phyloP scores from a whole-genome alignment of 2,329 filamentous ascomycete species.

The Monilinia laxa region DNA sequence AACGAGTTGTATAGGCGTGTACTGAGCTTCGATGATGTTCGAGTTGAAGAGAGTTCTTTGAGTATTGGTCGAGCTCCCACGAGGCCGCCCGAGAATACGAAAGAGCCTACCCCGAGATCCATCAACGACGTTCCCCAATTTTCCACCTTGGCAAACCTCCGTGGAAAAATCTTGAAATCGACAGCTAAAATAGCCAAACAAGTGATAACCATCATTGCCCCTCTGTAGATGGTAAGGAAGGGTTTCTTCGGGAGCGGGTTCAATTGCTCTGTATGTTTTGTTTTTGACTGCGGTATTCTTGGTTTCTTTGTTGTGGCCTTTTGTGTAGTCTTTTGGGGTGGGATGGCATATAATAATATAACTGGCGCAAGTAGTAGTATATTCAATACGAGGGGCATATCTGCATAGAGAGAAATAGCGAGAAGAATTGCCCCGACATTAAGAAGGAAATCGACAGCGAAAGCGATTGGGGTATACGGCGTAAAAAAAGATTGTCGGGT shows the following conservation, averaged over 20 bases:
- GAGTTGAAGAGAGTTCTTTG: conserved; percentile 61
- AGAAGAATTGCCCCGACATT: conserved; percentile 81
- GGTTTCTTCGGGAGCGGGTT: conserved; percentile 75
- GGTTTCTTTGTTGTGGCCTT: conserved; percentile 48
- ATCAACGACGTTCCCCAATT: conserved; percentile 99
- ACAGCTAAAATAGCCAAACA: conserved; percentile 93
- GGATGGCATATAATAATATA: conserved; percentile 55
- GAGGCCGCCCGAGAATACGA: conserved; percentile 90
- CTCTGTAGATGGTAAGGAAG: conserved; percentile 89
- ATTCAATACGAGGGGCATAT: conserved; percentile 70
- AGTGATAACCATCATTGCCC: conserved; percentile 86
- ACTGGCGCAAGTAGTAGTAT: conserved; percentile 72
- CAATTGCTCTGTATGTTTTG: conserved; percentile 41
- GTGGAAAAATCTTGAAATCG: conserved; percentile 89
- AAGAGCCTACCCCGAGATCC: conserved; percentile 96
- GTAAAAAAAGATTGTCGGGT: conserved; percentile 81
- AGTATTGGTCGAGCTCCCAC: conserved; percentile 83
- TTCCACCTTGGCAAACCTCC: conserved; percentile 95
- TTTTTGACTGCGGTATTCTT: conserved; percentile 46
- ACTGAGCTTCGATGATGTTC: conserved; percentile 49
- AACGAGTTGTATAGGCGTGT: conserved; percentile 64
- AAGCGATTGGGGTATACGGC: conserved; percentile 65
- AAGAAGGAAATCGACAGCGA: conserved; percentile 80
- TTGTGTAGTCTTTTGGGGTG: conserved; percentile 36
- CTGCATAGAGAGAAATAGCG: conserved; percentile 81